Conservation (phyloP, 257 asterid genomes). For the Fraxinus pennsylvanica region DNA sequence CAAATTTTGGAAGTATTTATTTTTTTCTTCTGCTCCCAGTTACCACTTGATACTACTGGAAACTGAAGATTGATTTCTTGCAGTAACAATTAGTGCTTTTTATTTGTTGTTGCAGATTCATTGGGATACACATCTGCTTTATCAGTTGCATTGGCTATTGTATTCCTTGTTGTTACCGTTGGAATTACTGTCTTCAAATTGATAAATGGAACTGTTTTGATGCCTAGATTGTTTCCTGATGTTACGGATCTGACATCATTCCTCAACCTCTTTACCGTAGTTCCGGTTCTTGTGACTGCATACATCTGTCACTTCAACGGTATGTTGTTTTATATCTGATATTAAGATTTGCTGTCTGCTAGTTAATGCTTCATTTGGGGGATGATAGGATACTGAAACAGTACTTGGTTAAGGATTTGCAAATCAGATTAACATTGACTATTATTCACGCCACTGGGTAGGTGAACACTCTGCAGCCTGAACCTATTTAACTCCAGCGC, state of each 20-base stretch:
- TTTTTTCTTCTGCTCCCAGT: background rate
- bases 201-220: slow-evolving; percentile 58
- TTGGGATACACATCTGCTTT: slow-evolving; percentile 92
- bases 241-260: slow-evolving; percentile 60
- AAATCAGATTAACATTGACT: background rate
- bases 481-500: background rate
- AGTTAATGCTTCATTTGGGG: slow-evolving; percentile 5
- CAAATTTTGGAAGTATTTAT: background rate
- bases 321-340: slow-evolving; percentile 30
- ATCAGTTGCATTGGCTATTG: slow-evolving; percentile 92
- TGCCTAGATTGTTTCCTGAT: slow-evolving; percentile 84
- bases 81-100: background rate
- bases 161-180: slow-evolving; percentile 77
- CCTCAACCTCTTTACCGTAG: slow-evolving; percentile 83
- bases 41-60: background rate
- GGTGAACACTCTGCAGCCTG: background rate
- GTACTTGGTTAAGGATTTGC: background rate
- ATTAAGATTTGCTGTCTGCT: slow-evolving; percentile 4
- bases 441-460: background rate
- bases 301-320: slow-evolving; percentile 97
- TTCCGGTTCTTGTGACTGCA: slow-evolving; percentile 96
- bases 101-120: slow-evolving; percentile 72
- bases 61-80: slow-evolving; percentile 20
- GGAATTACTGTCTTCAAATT: slow-evolving; percentile 83
- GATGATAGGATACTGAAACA: slow-evolving; percentile 2